Conservation (phyloP, 441 rosid genomes). For the Brassica hybrid region DNA sequence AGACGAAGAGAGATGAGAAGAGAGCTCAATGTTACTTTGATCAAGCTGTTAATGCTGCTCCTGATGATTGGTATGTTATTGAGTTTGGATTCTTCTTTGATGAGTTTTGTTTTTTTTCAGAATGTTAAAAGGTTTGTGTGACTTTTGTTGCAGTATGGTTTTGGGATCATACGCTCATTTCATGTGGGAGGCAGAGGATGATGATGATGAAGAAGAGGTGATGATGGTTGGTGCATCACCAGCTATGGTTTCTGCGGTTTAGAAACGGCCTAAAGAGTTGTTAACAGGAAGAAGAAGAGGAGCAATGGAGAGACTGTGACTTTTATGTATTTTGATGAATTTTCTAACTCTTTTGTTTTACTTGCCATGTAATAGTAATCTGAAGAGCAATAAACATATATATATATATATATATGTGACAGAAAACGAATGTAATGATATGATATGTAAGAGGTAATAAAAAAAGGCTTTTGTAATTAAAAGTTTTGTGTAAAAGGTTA, state of each 20-base stretch:
- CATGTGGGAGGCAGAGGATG: slow-evolving; percentile 87
- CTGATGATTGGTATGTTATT: slow-evolving; percentile 64
- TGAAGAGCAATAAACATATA: slow-evolving; percentile 21
- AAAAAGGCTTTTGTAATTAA: neutral
- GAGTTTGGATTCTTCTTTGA: slow-evolving; percentile 7
- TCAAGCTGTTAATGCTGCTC: slow-evolving; percentile 73
- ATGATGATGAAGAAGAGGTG: slow-evolving; percentile 52
- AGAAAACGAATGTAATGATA: slow-evolving; percentile 2
- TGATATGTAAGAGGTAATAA: slow-evolving; percentile 23
- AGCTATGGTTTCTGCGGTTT: slow-evolving; percentile 47
- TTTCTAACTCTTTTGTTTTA: slow-evolving; percentile 33
- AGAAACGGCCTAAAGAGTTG: slow-evolving; percentile 11
- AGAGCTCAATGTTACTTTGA: slow-evolving; percentile 76
- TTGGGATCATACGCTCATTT: slow-evolving; percentile 81
- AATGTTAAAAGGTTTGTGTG: slow-evolving; percentile 15
- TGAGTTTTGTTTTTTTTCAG: slow-evolving; percentile 36
- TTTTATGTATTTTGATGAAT: slow-evolving; percentile 11
- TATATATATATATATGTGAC: slow-evolving; percentile 10
- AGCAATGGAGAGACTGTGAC: neutral
- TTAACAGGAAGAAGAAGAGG: slow-evolving; percentile 14
- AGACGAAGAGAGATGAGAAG: slow-evolving; percentile 52
- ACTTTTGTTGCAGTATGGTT: slow-evolving; percentile 57
- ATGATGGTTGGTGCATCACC: slow-evolving; percentile 23
- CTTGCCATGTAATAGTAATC: slow-evolving; percentile 26
- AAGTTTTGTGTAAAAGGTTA: neutral